Base-by-base conservation (phyloP, 352 stramenopile species). In the Phytophthora cajani region DNA sequence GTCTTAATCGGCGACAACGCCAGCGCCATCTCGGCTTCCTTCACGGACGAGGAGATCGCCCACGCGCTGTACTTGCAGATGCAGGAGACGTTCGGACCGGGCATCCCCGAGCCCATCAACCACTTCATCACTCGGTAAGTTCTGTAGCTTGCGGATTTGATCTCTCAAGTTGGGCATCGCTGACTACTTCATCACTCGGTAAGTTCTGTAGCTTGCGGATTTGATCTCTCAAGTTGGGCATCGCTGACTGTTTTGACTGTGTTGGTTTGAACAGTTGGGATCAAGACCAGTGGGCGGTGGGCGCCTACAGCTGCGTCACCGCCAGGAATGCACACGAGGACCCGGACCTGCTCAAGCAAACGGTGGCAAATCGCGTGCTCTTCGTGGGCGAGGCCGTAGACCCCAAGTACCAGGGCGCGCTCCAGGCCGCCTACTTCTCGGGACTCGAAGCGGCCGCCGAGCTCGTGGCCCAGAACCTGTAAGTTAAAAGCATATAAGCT, bases 351-450 rank as follows among this genome's bases (percentile, higher is more conserved):
- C 51, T 94, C 3, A 82, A 85, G 10, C 64, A 83, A 58, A 75
- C 79, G 0, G 67, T 92, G 3, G 74, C 58, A 21, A 78, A 75
- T 38, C 77, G 78, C 14, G 68, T 94, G 47, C 60, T 88, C 36
- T 94, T 94, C 53, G 84, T 81, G 7, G 87, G 87, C 12, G 87
- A 94, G 46, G 85, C 86, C 8, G 91, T 85, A 23, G 85, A 85
- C 55, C 77, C 82, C 65, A 79, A 88, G 56, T 91, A 94, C 62
- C 87, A 92, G 51, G 82, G 84, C 11, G 88, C 85, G 3, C 75
- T 92, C 2, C 84, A 92, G 54, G 85, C 84, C 0, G 87, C 87
- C 30, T 90, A 91, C 50, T 75, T 92, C 47, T 87, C 85, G 1
- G 83, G 70, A 51, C 65, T 77, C 30, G 69, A 76, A 56, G 69